Evolutionary conservation across 2,329 filamentous ascomycete species (phyloP).

Genomic region (Magnaporthiopsis rhizophila): DNA sequence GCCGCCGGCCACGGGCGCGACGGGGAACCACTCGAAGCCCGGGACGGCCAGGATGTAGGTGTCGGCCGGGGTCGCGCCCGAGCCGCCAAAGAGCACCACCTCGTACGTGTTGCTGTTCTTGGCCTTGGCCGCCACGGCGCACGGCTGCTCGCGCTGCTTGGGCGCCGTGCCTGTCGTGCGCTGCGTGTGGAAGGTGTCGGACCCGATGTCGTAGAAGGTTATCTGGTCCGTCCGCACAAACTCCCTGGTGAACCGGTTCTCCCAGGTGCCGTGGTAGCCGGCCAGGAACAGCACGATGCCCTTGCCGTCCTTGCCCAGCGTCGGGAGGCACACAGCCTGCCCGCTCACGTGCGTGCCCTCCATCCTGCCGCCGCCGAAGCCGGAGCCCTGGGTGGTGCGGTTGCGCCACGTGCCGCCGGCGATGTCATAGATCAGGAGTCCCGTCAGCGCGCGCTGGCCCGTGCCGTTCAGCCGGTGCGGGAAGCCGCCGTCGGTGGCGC

Average conservation of each 20-base stretch:
- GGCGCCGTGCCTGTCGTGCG: background rate
- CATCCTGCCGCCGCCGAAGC: background rate
- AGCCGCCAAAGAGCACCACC: slow-evolving; percentile 1
- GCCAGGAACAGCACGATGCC: slow-evolving; percentile 1
- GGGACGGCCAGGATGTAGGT: slow-evolving; percentile 2
- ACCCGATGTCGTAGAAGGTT: background rate
- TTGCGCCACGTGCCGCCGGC: background rate
- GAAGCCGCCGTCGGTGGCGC: background rate
- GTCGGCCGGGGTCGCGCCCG: background rate
- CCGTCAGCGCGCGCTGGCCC: background rate
- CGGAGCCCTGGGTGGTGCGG: background rate
- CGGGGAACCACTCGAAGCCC: background rate
- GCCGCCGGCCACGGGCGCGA: too few species aligned
- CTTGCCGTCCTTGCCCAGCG: background rate
- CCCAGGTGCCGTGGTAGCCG: background rate
- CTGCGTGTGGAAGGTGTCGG: background rate
- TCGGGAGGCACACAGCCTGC: background rate
- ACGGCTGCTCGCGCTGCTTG: background rate
- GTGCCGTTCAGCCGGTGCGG: background rate
- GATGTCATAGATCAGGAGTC: background rate
- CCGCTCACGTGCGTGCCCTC: background rate
- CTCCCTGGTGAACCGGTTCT: background rate
- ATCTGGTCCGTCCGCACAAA: background rate
- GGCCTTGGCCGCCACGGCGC: background rate
- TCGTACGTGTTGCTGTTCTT: background rate